Percentiles rank a stretch among this genome's conserved stretches.
Conservation (phyloP, 441 rosid species). For the Erodium trifolium region DNA sequence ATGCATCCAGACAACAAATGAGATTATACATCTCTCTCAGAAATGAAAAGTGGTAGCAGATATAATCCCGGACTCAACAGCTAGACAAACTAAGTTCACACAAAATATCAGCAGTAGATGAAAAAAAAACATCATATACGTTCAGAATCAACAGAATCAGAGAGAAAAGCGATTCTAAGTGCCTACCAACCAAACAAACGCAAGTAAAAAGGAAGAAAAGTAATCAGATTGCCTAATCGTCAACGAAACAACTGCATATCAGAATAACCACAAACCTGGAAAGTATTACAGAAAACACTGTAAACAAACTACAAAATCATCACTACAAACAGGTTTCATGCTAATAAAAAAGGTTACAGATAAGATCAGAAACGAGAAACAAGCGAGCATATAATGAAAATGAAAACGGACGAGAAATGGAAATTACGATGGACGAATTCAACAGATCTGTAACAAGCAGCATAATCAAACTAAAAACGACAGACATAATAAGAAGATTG, state of each 20-base stretch:
- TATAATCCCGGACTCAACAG: not conserved
- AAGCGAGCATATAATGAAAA: not conserved
- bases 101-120: not conserved
- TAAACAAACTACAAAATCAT: too few species aligned
- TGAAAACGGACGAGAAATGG: not conserved
- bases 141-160: not conserved
- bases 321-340: too few species aligned
- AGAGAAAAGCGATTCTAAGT: not conserved
- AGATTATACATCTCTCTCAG: not conserved
- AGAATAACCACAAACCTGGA: not conserved
- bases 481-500: too few species aligned
- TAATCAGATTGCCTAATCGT: not conserved
- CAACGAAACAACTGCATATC: not conserved
- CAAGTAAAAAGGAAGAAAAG: not conserved
- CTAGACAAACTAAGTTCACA: not conserved
- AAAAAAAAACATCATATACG: too few species aligned
- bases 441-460: not conserved
- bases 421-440: not conserved
- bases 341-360: too few species aligned
- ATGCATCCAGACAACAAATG: not conserved
- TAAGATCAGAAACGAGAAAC: too few species aligned
- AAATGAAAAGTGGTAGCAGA: not conserved
- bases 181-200: too few species aligned
- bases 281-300: too few species aligned
- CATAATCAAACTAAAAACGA: not conserved